Conservation (phyloP, 2,329 filamentous ascomycete species). For the Cyphellophora attinorum region DNA sequence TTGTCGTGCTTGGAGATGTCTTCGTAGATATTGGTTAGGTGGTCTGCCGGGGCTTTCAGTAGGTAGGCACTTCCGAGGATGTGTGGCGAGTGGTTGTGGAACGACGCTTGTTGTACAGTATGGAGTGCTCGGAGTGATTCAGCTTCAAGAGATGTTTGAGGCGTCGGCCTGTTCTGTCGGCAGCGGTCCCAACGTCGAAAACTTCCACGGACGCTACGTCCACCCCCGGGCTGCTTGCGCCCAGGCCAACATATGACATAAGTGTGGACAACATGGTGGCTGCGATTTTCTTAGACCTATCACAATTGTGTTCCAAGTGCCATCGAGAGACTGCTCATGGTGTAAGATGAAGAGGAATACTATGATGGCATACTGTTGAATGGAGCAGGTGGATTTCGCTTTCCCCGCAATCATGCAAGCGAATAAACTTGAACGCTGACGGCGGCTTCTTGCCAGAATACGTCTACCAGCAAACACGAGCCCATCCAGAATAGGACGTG, state of each 20-base stretch:
- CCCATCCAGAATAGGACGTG: too few relatives aligned
- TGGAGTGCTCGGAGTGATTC: slow-evolving; percentile 82
- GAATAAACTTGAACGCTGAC: too few relatives aligned
- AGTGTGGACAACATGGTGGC: slow-evolving; percentile 4
- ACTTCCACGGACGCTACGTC: slow-evolving; percentile 59
- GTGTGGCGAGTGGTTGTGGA: slow-evolving; percentile 78
- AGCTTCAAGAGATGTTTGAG: slow-evolving; percentile 85
- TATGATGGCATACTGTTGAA: too few relatives aligned
- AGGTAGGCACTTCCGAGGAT: slow-evolving; percentile 78
- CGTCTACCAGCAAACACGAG: too few relatives aligned
- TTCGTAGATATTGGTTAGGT: slow-evolving; percentile 76
- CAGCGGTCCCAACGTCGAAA: slow-evolving; percentile 68
- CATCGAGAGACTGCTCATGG: too few relatives aligned
- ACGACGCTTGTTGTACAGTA: slow-evolving; percentile 64
- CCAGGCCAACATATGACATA: slow-evolving; percentile 1
- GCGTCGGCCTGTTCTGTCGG: slow-evolving; percentile 69
- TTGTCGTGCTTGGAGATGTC: slow-evolving; percentile 48
- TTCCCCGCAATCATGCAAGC: too few relatives aligned
- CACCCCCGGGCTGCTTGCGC: slow-evolving; percentile 18
- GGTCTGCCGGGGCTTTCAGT: slow-evolving; percentile 62
- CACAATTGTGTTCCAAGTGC: too few relatives aligned
- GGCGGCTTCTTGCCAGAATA: too few relatives aligned
- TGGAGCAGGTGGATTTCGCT: too few relatives aligned
- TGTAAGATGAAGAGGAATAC: too few relatives aligned
- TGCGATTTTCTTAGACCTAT: too few relatives aligned